Base-by-base conservation (phyloP, 1,284 basidiomycete genomes). In the Ceratobasidium sp. region DNA sequence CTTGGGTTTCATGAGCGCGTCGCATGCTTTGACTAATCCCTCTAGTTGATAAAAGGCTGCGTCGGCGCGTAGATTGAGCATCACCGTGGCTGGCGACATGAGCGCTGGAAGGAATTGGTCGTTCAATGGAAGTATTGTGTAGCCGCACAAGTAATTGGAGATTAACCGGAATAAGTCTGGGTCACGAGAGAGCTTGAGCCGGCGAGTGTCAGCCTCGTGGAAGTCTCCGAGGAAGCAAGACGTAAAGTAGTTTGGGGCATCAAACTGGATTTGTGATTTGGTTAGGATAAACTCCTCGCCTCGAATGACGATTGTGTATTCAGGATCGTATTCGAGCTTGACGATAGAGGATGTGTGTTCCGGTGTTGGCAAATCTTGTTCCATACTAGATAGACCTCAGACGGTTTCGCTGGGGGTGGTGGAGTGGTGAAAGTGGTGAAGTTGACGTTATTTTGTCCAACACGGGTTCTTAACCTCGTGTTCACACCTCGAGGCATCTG, bases 241-340 rank as follows among this genome's bases (percentile, higher is more conserved):
- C 3, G 57, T 60, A n/a, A 60, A 60, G 43, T 47, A 60, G 31
- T 60, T 60, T 34, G 57, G 57, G 1, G 57, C 29, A n/a, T 60
- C 57, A 25, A 60, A 60, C 43, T 47, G 40, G 40, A 60, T 47
- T 29, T 60, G 57, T 27, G 40, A 35, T 7, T 40, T 27, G 7
- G 25, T 60, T n/a, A 60, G 42, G 34, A 29, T n/a, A n/a, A 47
- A 47, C 1, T 3, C 20, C n/a, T 34, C 15, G 34, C 25, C 43
- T 13, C 27, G 3, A 15, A 60, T 49, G 25, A 47, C 20, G 20
- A 60, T 22, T 15, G 45, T 49, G 22, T 49, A 49, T 17, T 40
- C 38, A 17, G 8, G 38, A 40, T 40, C 38, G 38, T 40, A 40
- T 8, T 40, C 38, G n/a, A n/a, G n/a, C n/a, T n/a, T n/a, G n/a